Percentiles rank a stretch among this genome's conserved stretches.
Conservation (phyloP, 768 basidiomycete genomes). For the Scleroderma citrinum region DNA sequence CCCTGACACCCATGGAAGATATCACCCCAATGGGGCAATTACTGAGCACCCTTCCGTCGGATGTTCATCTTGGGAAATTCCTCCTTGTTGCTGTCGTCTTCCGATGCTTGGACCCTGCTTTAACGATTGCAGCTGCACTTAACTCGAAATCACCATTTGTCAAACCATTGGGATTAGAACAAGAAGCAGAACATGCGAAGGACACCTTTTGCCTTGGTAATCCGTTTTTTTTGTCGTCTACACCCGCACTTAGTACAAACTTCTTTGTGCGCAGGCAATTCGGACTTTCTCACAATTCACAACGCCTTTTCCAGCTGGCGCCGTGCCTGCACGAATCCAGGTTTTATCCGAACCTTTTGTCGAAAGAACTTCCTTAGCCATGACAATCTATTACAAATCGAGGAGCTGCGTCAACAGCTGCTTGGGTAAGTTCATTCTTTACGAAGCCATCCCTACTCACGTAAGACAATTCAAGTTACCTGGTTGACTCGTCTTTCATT, state of each 20-base stretch:
- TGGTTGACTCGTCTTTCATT: conserved; percentile 86
- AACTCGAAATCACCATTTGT: conserved; percentile 94
- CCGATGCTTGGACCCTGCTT: conserved; percentile 89
- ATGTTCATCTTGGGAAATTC: conserved; percentile 95
- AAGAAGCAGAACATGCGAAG: conserved; percentile 83
- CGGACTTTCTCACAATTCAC: conserved; percentile 91
- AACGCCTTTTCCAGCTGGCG: conserved; percentile 89
- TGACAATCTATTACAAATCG: conserved; percentile 94
- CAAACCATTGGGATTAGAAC: conserved; percentile 80
- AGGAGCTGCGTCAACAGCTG: conserved; percentile 91
- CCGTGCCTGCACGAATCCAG: conserved; percentile 58
- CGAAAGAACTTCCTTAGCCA: conserved; percentile 75
- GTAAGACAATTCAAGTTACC: conserved; percentile 45
- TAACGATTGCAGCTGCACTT: conserved; percentile 90
- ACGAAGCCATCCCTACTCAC: conserved; percentile 1
- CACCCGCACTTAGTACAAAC: background rate
- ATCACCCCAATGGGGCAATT: conserved; percentile 92
- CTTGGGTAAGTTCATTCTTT: conserved; percentile 43
- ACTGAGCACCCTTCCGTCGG: conserved; percentile 87
- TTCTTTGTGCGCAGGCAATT: conserved; percentile 57
- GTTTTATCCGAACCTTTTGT: conserved; percentile 69
- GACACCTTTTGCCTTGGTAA: conserved; percentile 68
- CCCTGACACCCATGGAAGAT: conserved; percentile 78
- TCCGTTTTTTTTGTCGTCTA: conserved; percentile 15
- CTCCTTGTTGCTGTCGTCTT: conserved; percentile 79